Evolutionary conservation across 768 basidiomycete species (phyloP).

Genomic region (Coprinopsis sp.): DNA sequence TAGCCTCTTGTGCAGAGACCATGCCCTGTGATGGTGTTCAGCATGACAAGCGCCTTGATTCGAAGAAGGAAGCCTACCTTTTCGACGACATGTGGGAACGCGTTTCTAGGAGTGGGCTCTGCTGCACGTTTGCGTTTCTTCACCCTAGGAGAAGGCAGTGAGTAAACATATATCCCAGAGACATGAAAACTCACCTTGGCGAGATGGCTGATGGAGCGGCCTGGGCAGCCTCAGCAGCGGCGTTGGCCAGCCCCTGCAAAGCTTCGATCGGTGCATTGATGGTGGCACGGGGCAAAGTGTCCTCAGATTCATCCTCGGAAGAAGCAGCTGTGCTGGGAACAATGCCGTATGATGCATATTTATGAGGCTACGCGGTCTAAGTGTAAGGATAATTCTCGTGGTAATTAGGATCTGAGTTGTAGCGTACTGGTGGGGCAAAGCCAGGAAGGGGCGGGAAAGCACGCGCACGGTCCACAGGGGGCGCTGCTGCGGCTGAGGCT

Average conservation of each 20-base stretch:
- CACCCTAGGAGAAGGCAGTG: conserved; percentile 39
- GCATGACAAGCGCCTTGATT: neutral
- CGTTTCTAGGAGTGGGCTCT: conserved; percentile 78
- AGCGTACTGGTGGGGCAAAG: conserved; percentile 80
- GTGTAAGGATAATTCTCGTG: conserved; percentile 15
- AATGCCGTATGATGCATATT: conserved; percentile 89
- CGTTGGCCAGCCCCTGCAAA: conserved; percentile 89
- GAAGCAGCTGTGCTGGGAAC: conserved; percentile 79
- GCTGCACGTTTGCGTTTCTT: conserved; percentile 85
- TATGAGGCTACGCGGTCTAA: conserved; percentile 57
- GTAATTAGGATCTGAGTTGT: conserved; percentile 12
- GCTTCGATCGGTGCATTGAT: conserved; percentile 94
- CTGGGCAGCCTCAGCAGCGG: conserved; percentile 90
- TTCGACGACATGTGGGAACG: conserved; percentile 86
- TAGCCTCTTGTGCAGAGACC: conserved; percentile 79
- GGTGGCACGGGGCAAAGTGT: conserved; percentile 76
- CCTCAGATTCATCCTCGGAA: conserved; percentile 89
- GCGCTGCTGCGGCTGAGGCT: no score
- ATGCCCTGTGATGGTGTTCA: conserved; percentile 54
- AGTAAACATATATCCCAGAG: conserved; percentile 9
- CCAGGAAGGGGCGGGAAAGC: conserved; percentile 85
- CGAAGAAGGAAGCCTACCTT: conserved; percentile 44
- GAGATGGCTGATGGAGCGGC: conserved; percentile 65
- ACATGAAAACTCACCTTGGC: conserved; percentile 43
- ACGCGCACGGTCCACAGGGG: conserved; percentile 28